Conservation (phyloP, 2,329 filamentous ascomycete species). For the Leptographium lundbergii region DNA sequence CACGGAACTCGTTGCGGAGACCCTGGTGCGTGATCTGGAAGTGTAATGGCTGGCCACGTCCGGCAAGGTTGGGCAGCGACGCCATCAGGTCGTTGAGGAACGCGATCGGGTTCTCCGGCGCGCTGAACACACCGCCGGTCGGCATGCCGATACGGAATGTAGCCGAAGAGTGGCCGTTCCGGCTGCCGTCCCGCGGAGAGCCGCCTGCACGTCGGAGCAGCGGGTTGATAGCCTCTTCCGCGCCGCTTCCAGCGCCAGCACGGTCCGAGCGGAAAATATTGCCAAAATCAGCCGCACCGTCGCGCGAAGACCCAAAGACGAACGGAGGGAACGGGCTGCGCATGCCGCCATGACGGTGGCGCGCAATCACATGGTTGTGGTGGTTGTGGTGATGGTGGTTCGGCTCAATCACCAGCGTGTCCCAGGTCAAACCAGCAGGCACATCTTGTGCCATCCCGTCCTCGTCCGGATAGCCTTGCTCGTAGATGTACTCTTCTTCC, state of each 20-base stretch:
- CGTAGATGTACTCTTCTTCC: slow-evolving; percentile 52
- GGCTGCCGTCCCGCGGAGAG: slow-evolving; percentile 26
- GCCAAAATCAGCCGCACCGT: slow-evolving; percentile 39
- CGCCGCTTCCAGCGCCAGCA: slow-evolving; percentile 37
- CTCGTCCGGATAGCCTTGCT: slow-evolving; percentile 38
- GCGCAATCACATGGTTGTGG: slow-evolving; percentile 25
- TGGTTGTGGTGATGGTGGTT: slow-evolving; percentile 27
- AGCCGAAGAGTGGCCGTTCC: slow-evolving; percentile 22
- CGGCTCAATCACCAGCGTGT: slow-evolving; percentile 37
- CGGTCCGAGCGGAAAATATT: slow-evolving; percentile 40
- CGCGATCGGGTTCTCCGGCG: slow-evolving; percentile 31
- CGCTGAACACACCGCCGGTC: slow-evolving; percentile 28
- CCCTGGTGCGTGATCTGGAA: slow-evolving; percentile 43
- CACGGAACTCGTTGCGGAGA: slow-evolving; percentile 36
- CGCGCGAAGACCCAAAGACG: slow-evolving; percentile 44
- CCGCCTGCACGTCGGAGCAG: slow-evolving; percentile 55
- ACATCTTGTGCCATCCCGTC: slow-evolving; percentile 31
- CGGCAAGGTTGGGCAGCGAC: slow-evolving; percentile 24
- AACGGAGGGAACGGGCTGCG: slow-evolving; percentile 48
- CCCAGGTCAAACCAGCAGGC: slow-evolving; percentile 41
- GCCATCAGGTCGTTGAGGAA: slow-evolving; percentile 41
- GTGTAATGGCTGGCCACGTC: slow-evolving; percentile 41
- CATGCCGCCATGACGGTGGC: slow-evolving; percentile 38
- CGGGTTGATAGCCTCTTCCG: slow-evolving; percentile 78
- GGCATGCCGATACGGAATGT: slow-evolving; percentile 38